These are phyloP conservation scores for Beauveria bassiana DNA, from an alignment of 2,329 filamentous ascomycete species.

Conservation along the genomic window DNA sequence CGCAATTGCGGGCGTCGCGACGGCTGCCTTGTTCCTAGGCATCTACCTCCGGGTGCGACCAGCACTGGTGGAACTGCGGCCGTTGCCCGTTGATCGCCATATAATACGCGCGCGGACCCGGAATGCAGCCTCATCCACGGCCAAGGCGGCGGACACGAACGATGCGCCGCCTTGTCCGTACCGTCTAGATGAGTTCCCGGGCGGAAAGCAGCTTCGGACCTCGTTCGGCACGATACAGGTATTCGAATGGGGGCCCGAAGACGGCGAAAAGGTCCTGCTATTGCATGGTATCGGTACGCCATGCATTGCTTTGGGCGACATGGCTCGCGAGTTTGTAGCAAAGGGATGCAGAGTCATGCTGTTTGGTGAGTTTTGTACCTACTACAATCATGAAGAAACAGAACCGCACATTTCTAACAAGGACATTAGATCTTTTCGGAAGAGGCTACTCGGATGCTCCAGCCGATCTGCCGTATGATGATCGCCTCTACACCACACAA, in stretches of 20 bases:
- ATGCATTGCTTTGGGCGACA: constrained; percentile 56
- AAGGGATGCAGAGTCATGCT: constrained; percentile 70
- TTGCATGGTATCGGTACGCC: constrained; percentile 80
- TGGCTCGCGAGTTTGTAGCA: constrained; percentile 57
- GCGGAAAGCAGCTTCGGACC: constrained; percentile 58
- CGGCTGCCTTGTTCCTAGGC: neutral
- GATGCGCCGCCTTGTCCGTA: constrained; percentile 42
- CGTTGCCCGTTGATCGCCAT: neutral
- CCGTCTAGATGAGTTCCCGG: constrained; percentile 62
- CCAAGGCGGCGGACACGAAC: constrained; percentile 17
- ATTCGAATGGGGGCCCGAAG: constrained; percentile 72
- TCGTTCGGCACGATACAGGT: constrained; percentile 65
- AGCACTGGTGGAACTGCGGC: constrained; percentile 11
- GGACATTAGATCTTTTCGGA: constrained; percentile 58
- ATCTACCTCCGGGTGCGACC: constrained; percentile 25
- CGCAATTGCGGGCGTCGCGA: neutral
- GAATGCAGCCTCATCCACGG: neutral
- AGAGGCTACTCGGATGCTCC: constrained; percentile 71
- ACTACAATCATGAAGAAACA: neutral
- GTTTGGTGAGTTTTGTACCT: constrained; percentile 48
- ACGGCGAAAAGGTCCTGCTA: constrained; percentile 64
- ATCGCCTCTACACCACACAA: constrained; percentile 56
- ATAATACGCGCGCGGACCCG: constrained; percentile 6
- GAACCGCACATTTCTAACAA: neutral
- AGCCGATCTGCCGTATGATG: constrained; percentile 49